Base-by-base conservation (phyloP, 495 filamentous ascomycete species). In the Penicillium odoratum region DNA sequence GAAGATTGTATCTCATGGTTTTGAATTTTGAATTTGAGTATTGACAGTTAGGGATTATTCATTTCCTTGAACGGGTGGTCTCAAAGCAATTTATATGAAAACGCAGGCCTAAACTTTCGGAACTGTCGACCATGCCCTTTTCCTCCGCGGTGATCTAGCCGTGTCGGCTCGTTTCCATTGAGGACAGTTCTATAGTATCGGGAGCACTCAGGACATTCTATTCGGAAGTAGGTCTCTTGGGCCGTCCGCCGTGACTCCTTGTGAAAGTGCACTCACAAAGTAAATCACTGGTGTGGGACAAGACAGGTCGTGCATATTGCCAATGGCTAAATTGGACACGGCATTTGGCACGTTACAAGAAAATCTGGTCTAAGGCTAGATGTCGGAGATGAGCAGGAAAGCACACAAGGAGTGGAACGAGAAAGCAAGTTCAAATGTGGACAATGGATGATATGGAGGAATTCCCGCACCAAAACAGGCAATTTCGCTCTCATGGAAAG, bases 1-100 rank as follows among this genome's bases (percentile, higher is more conserved):
- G 48, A 7, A 57, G 48, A 51, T 10, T 11, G 55, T 51, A 57
- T 46, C 15, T 57, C 55, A 57, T 57, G 25, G 48, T 51, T 49
- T 21, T 56, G 46, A 15, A 50, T 49, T 13, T 56, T 43, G 25
- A 4, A 49, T 11, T 30, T 49, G 13, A 7, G 42, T 48, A 16
- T 2, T 42, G 54, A 33, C 43, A 48, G 43, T 16, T 34, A 28
- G 18, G 9, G 18, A 6, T 21, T 26, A 25, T 26, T 46, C 28
- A n/a, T 48, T 48, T 5, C 15, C 11, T 48, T 9, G 46, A 16
- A 31, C 13, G 8, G 11, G 46, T n/a, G 6, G 15, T 31, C 7
- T 13, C 26, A 7, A 11, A 48, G 46, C 15, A 15, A 45, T 16
- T 48, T 48, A 48, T 48, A 48, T 7, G 28, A 48, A 16, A 31